Percentiles rank a stretch among this genome's conserved stretches.
Evolutionary conservation across 2,329 filamentous ascomycete genomes (phyloP).

Genomic region (Apiospora koreana): DNA sequence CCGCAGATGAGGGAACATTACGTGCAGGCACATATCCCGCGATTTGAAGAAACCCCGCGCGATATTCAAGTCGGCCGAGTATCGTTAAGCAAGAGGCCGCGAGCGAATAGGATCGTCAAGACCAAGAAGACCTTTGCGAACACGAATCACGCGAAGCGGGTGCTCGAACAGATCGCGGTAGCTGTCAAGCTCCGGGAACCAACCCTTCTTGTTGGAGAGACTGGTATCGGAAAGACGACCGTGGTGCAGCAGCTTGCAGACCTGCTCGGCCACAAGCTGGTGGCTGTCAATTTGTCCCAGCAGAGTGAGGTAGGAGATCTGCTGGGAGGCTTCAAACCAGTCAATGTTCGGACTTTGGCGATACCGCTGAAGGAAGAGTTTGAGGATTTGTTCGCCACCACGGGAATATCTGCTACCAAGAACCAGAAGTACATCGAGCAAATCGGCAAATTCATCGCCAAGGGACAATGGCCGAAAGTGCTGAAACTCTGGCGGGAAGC

Average conservation of each 20-base stretch:
- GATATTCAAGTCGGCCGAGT: slow-evolving; percentile 68
- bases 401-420: slow-evolving; percentile 80
- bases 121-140: slow-evolving; percentile 77
- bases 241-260: slow-evolving; percentile 91
- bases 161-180: slow-evolving; percentile 86
- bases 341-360: slow-evolving; percentile 84
- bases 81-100: slow-evolving; percentile 59
- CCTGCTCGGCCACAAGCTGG: slow-evolving; percentile 80
- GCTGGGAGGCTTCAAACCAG: slow-evolving; percentile 92
- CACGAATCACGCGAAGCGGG: slow-evolving; percentile 78
- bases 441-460: slow-evolving; percentile 76
- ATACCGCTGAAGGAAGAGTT: slow-evolving; percentile 93
- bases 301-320: slow-evolving; percentile 98
- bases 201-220: slow-evolving; percentile 94
- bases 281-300: slow-evolving; percentile 94
- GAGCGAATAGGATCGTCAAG: slow-evolving; percentile 50
- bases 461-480: slow-evolving; percentile 83
- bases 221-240: slow-evolving; percentile 96
- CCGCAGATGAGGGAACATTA: slow-evolving; percentile 80
- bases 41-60: slow-evolving; percentile 61
- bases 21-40: slow-evolving; percentile 70
- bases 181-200: slow-evolving; percentile 85
- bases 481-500: slow-evolving; percentile 88
- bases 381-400: slow-evolving; percentile 82
- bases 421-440: slow-evolving; percentile 86